A percentile compares a stretch with the other conserved stretches of the same genome.
phyloP scores from a whole-genome alignment of 2,329 filamentous ascomycete species.

The Fusarium udum region DNA sequence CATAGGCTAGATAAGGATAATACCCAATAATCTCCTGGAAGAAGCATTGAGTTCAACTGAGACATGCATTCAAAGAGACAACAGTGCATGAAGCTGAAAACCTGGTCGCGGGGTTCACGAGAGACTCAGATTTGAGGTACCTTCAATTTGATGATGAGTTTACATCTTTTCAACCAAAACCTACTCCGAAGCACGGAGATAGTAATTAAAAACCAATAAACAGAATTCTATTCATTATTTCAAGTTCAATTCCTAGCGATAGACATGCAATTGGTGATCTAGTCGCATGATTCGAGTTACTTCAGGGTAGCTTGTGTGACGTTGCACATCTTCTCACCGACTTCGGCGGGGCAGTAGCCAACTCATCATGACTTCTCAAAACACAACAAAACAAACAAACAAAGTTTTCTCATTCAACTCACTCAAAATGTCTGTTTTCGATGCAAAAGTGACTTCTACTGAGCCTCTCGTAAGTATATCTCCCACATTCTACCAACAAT shows the following conservation, averaged over 20 bases:
- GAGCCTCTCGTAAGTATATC: slow-evolving; percentile 54
- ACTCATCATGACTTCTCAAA: slow-evolving; percentile 11
- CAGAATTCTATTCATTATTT: rapidly evolving
- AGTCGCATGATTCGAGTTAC: not conserved
- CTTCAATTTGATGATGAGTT: not conserved
- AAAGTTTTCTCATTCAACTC: not conserved
- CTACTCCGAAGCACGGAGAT: rapidly evolving
- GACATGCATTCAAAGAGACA: not conserved
- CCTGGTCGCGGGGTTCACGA: rapidly evolving
- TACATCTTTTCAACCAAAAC: rapidly evolving
- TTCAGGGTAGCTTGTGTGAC: slow-evolving; percentile 34
- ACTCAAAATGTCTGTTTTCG: slow-evolving; percentile 52
- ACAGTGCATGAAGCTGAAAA: not conserved
- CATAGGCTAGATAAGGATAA: not conserved
- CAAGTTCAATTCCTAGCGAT: rapidly evolving
- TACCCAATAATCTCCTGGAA: no score
- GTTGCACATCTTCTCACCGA: slow-evolving; percentile 25
- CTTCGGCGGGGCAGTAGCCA: slow-evolving; percentile 17
- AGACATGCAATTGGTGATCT: not conserved
- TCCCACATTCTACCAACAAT: not conserved
- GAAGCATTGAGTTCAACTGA: not conserved
- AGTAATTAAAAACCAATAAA: no score
- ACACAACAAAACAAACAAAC: not conserved
- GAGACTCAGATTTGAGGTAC: rapidly evolving
- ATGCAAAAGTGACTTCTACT: slow-evolving; percentile 55